Evolutionary conservation across 495 filamentous ascomycete genomes (phyloP), one percentile per base, ranked within the genome.

Genomic region (Gamarada debralockiae): DNA sequence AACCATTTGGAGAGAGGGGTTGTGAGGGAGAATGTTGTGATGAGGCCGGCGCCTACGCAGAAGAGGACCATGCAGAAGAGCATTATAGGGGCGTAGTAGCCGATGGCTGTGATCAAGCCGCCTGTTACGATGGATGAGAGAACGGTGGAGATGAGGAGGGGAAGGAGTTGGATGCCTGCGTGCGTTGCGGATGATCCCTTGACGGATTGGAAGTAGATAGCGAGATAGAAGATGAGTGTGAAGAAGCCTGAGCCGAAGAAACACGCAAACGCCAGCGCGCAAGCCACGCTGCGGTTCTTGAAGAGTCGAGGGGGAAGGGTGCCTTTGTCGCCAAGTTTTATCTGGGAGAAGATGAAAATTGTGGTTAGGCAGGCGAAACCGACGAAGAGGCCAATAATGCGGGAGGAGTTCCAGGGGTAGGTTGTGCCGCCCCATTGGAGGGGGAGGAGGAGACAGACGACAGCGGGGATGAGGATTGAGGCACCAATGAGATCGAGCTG

Each of bases 1-100:
- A 95, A 88, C 90, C 90, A 95, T 29, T 63, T 67, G 0, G 68
- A 54, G n/a, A 70, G 58, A 6, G 65, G 63, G 0, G 80, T 82
- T 60, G 81, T 68, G 1, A 76, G 66, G 13, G 75, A 57, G 18
- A 84, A 82, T 0, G 82, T 92, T 1, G 76, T 77, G 6, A 91
- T 60, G 8, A 95, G 74, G 0, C 87, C 90, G 1, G 75, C 80
- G 22, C 86, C 90, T 58, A 91, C 69, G 10, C 84, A 63, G 39
- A 75, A 65, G 17, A 93, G 34, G 34, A 84, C 68, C 2, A 81
- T 68, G 0, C 79, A 76, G 21, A 71, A 49, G 45, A 86, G 71
- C 76, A 92, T 84, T 61, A 85, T 87, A 0, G 89, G 90, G 0
- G 81, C 78, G 69, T 92, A 92, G 69, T 92, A 89, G 2, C 90